Evolutionary conservation across 2,329 filamentous ascomycete genomes (phyloP).

Genomic region (Aspergillus arachidicola): DNA sequence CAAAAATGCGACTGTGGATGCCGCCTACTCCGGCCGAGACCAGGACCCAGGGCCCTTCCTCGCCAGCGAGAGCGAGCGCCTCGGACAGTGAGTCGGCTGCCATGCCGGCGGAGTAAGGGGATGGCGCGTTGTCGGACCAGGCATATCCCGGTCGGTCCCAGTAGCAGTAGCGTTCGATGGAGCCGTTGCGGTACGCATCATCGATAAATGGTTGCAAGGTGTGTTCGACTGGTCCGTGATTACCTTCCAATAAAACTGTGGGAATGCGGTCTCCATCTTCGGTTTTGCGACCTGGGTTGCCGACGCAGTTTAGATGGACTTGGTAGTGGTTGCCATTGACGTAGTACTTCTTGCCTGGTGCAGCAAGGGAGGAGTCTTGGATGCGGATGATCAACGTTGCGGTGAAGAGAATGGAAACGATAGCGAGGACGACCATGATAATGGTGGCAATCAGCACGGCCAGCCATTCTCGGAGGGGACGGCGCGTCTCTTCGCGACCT

Average conservation of each 20-base stretch:
- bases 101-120: conserved; percentile 90
- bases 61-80: conserved; percentile 75
- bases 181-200: conserved; percentile 73
- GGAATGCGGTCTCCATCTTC: conserved; percentile 56
- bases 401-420: conserved; percentile 74
- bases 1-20: conserved; percentile 89
- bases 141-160: conserved; percentile 88
- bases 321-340: conserved; percentile 85
- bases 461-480: conserved; percentile 80
- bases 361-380: conserved; percentile 72
- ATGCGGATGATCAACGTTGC: conserved; percentile 77
- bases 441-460: conserved; percentile 76
- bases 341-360: conserved; percentile 74
- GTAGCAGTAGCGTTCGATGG: conserved; percentile 89
- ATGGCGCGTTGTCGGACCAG: conserved; percentile 90
- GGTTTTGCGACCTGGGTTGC: conserved; percentile 63
- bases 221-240: conserved; percentile 76
- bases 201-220: conserved; percentile 80
- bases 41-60: conserved; percentile 85
- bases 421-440: conserved; percentile 67
- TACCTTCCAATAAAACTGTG: conserved; percentile 84
- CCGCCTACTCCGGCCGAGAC: conserved; percentile 85
- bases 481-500: conserved; percentile 81
- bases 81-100: conserved; percentile 87
- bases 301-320: conserved; percentile 82